Evolutionary conservation across 2,329 filamentous ascomycete species (phyloP).

Genomic region (Botrytis fragariae): DNA sequence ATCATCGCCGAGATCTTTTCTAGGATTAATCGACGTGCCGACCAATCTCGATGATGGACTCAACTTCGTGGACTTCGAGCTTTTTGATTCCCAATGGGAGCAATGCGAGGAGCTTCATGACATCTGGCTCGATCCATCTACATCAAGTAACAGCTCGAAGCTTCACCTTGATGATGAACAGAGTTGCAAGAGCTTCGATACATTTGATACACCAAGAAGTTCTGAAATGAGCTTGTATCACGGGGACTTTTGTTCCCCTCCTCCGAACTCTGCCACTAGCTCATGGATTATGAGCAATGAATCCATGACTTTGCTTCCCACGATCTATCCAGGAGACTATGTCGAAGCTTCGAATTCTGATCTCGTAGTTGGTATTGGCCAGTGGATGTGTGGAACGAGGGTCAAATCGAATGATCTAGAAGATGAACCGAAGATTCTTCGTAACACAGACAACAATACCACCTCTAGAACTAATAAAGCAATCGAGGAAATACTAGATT

Average conservation of each 20-base stretch:
- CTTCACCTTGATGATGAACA: neutral
- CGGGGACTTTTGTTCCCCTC: neutral
- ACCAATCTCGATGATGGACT: neutral
- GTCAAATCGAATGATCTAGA: neutral
- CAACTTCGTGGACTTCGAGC: neutral
- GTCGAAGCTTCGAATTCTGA: neutral
- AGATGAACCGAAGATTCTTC: neutral
- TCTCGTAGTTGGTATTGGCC: neutral
- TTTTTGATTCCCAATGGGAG: neutral
- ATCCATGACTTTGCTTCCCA: neutral
- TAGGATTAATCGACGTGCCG: neutral
- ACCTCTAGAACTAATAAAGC: neutral
- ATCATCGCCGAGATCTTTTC: neutral
- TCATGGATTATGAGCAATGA: neutral
- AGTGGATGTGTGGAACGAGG: conserved; percentile 1
- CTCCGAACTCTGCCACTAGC: neutral
- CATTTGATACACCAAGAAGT: conserved; percentile 4
- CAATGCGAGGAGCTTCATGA: neutral
- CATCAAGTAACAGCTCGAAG: neutral
- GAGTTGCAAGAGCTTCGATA: neutral
- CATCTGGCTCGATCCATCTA: neutral
- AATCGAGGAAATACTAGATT: neutral
- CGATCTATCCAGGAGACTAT: neutral
- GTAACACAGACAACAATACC: neutral
- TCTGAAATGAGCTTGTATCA: neutral